Evolutionary conservation across 768 basidiomycete genomes (phyloP).

Genomic region (Kwoniella sp.): DNA sequence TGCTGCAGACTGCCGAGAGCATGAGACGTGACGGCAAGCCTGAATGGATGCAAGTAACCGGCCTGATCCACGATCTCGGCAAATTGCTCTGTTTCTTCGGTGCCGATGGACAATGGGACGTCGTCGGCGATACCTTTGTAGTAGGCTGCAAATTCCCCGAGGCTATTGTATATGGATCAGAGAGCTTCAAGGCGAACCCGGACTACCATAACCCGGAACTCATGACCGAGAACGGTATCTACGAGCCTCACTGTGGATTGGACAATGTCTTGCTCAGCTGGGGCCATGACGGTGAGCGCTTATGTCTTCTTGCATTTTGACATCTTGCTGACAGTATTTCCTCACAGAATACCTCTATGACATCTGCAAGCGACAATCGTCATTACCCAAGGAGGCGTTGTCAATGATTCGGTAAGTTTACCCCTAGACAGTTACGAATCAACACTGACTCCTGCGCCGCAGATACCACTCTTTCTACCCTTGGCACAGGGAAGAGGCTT

Average conservation of each 20-base stretch:
- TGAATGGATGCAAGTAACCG: conserved; percentile 65
- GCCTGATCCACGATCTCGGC: conserved; percentile 84
- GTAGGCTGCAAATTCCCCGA: conserved; percentile 86
- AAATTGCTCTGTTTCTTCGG: conserved; percentile 77
- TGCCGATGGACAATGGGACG: conserved; percentile 81
- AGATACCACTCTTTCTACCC: conserved; percentile 93
- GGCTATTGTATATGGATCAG: conserved; percentile 53
- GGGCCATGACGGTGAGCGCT: conserved; percentile 69
- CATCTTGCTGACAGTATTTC: not conserved
- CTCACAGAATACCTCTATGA: conserved; percentile 75
- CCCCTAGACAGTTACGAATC: not conserved
- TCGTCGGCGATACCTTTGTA: conserved; percentile 81
- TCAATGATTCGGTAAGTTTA: conserved; percentile 47
- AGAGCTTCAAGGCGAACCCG: conserved; percentile 54
- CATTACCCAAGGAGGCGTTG: conserved; percentile 31
- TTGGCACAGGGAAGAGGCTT: conserved; percentile 89
- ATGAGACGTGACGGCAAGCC: conserved; percentile 56
- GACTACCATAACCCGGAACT: conserved; percentile 49
- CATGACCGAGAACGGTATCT: conserved; percentile 52
- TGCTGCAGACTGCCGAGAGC: conserved; percentile 65
- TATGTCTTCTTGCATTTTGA: not conserved
- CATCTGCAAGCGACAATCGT: conserved; percentile 78
- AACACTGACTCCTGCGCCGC: not conserved
- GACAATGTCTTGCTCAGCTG: conserved; percentile 64
- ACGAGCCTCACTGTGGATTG: conserved; percentile 52